Percentiles rank a stretch among this genome's conserved stretches.
phyloP scores from a whole-genome alignment of 352 stramenopile genomes.

The Pythium biforme region DNA sequence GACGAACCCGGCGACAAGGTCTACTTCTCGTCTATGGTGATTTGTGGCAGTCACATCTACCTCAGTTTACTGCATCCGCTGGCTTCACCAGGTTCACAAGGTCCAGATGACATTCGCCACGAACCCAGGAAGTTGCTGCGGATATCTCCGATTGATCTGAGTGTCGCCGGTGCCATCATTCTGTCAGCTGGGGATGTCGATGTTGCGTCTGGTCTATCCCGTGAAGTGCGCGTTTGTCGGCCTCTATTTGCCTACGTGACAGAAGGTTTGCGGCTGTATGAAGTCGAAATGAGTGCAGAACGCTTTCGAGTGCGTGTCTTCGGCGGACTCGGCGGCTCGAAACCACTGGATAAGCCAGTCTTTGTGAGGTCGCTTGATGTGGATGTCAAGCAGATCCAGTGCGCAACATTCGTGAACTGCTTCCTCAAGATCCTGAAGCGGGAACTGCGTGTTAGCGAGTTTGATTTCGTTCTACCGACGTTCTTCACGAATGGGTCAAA shows the following conservation, averaged over 20 bases:
- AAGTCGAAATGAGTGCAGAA: slow-evolving; percentile 41
- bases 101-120: slow-evolving; percentile 8
- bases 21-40: slow-evolving; percentile 51
- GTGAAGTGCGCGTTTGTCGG: slow-evolving; percentile 7
- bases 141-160: slow-evolving; percentile 26
- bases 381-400: slow-evolving; percentile 39
- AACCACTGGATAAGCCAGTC: not conserved
- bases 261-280: slow-evolving; percentile 56
- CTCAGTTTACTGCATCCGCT: slow-evolving; percentile 41
- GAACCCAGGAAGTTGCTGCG: slow-evolving; percentile 28
- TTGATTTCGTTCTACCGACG: slow-evolving; percentile 25
- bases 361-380: slow-evolving; percentile 33
- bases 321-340: slow-evolving; percentile 16
- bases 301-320: slow-evolving; percentile 46
- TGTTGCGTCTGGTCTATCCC: not conserved
- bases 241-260: slow-evolving; percentile 42
- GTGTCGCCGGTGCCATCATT: not conserved
- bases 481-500: slow-evolving; percentile 45
- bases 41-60: slow-evolving; percentile 43
- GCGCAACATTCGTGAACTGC: slow-evolving; percentile 34
- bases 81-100: slow-evolving; percentile 15
- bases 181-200: slow-evolving; percentile 20
- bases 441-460: slow-evolving; percentile 28
- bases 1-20: slow-evolving; percentile 32
- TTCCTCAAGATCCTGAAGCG: slow-evolving; percentile 37